Evolutionary conservation across 106 monocot species (phyloP).

Genomic region (Allium sativum): DNA sequence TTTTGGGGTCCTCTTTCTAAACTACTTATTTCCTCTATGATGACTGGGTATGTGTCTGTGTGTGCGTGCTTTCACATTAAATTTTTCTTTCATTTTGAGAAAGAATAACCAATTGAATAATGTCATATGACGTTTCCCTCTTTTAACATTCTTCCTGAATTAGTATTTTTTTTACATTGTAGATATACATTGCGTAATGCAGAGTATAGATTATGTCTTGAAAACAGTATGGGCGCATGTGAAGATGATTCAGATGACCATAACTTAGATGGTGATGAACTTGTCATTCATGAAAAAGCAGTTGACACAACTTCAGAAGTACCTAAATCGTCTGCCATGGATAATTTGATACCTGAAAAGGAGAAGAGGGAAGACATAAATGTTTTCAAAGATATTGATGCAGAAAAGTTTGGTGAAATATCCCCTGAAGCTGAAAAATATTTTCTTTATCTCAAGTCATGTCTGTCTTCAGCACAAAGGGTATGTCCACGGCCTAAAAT

Average conservation of each 20-base stretch:
- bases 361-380: constrained; percentile 21
- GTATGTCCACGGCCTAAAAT: constrained; percentile 11
- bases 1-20: constrained; percentile 83
- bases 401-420: constrained; percentile 53
- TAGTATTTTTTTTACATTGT: constrained; percentile 6
- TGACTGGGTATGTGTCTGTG: constrained; percentile 66
- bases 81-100: not conserved
- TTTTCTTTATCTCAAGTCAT: constrained; percentile 62
- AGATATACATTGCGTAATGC: constrained; percentile 92
- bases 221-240: constrained; percentile 54
- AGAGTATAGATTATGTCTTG: constrained; percentile 83
- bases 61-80: not conserved
- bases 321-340: constrained; percentile 12
- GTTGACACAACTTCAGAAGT: constrained; percentile 19
- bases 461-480: constrained; percentile 65
- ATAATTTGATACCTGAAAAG: constrained; percentile 12
- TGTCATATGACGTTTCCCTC: not conserved
- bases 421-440: constrained; percentile 59
- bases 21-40: constrained; percentile 83
- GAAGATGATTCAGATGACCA: constrained; percentile 31
- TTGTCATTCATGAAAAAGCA: constrained; percentile 14
- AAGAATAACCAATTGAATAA: not conserved
- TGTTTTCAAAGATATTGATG: constrained; percentile 16
- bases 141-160: too few relatives aligned
- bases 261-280: constrained; percentile 13